These are phyloP conservation scores for Cordyceps cateniannulata DNA, from an alignment of 2,329 filamentous ascomycete genomes.

Conservation along the genomic window DNA sequence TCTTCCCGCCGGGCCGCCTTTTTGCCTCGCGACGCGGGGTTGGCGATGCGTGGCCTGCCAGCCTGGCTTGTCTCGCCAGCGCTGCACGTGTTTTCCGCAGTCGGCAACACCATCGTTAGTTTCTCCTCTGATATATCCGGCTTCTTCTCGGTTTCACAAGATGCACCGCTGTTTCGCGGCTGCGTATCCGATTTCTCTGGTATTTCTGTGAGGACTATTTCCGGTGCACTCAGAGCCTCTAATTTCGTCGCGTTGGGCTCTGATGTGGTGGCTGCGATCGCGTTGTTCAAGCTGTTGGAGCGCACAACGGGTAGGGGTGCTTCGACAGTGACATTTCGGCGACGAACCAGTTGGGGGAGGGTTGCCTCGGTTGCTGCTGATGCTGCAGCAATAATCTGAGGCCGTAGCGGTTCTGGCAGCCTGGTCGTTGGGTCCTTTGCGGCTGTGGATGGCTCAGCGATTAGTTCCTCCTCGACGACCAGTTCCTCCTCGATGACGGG, in stretches of 20 bases:
- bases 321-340: background rate
- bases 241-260: conserved; percentile 1
- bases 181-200: background rate
- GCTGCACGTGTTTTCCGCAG: background rate
- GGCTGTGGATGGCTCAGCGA: background rate
- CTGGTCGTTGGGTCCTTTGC: background rate
- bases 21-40: conserved; percentile 46
- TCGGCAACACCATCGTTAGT: background rate
- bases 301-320: background rate
- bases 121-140: background rate
- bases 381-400: background rate
- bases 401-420: background rate
- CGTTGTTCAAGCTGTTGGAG: background rate
- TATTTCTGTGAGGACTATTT: background rate
- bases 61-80: background rate
- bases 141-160: background rate
- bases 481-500: background rate
- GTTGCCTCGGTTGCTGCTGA: background rate
- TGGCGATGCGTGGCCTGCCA: conserved; percentile 25
- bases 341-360: background rate
- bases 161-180: background rate
- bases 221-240: background rate
- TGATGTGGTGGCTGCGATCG: background rate
- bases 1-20: conserved; percentile 47
- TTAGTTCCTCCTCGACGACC: background rate